phyloP scores from a whole-genome alignment of 192 early-diverging fungal genomes.

The Gonapodya sp. region DNA sequence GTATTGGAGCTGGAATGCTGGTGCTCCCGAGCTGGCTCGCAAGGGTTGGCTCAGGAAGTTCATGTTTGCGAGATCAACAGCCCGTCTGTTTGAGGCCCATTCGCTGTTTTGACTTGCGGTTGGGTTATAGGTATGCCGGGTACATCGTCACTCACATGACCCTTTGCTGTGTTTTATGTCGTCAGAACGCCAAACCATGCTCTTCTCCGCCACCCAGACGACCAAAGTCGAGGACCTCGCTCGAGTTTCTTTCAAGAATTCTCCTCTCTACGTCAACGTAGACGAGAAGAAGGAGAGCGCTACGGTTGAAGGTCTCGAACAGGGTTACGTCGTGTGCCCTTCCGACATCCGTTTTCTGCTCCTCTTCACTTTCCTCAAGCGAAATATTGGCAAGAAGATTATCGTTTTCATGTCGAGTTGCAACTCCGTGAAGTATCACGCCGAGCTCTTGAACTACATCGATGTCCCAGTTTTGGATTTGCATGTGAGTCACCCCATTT shows the following conservation, averaged over 20 bases:
- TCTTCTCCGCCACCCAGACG: slow-evolving; percentile 98
- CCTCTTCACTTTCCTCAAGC: slow-evolving; percentile 95
- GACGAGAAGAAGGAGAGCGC: slow-evolving; percentile 92
- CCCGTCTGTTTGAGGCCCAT: slow-evolving; percentile 21
- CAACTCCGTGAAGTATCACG: slow-evolving; percentile 96
- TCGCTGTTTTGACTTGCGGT: slow-evolving; percentile 4
- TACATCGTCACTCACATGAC: slow-evolving; percentile 12
- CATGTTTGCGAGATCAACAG: slow-evolving; percentile 18
- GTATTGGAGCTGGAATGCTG: not conserved
- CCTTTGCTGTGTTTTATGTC: slow-evolving; percentile 3
- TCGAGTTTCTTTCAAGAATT: slow-evolving; percentile 91
- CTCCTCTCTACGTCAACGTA: slow-evolving; percentile 98
- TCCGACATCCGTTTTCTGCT: slow-evolving; percentile 89
- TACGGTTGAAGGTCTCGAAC: slow-evolving; percentile 91
- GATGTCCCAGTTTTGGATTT: slow-evolving; percentile 96
- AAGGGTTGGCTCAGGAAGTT: not conserved
- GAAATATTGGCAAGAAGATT: slow-evolving; percentile 86
- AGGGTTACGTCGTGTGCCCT: slow-evolving; percentile 94
- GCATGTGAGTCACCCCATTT: slow-evolving; percentile 59
- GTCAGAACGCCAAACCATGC: slow-evolving; percentile 88
- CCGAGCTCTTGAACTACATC: slow-evolving; percentile 97
- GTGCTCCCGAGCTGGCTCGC: not conserved
- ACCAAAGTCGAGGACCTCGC: slow-evolving; percentile 98
- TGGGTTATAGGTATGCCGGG: slow-evolving; percentile 25
- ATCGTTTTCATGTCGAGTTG: slow-evolving; percentile 98